Evolutionary conservation across 192 early-diverging fungal genomes (phyloP).

Genomic region (Podila verticillata): DNA sequence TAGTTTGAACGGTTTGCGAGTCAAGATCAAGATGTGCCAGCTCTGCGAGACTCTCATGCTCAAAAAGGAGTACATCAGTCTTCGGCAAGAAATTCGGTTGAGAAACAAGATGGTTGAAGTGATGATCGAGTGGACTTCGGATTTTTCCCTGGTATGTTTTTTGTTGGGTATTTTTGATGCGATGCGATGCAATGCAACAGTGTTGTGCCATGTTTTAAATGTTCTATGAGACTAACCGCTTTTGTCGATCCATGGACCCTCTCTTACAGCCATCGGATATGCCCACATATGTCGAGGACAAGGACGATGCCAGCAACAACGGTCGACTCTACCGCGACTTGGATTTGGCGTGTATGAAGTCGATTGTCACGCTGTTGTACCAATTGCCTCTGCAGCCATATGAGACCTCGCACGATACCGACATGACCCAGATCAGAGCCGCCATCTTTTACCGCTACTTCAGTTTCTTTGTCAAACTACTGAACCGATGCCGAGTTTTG

Average conservation of each 20-base stretch:
- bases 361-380: conserved; percentile 72
- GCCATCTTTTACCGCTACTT: conserved; percentile 78
- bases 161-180: not conserved
- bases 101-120: conserved; percentile 77
- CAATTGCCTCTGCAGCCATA: conserved; percentile 78
- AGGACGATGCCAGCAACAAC: conserved; percentile 54
- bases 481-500: conserved; percentile 72
- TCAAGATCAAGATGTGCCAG: conserved; percentile 82
- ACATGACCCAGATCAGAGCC: conserved; percentile 69
- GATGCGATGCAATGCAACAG: not conserved
- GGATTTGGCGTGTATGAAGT: conserved; percentile 82
- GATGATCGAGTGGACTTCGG: conserved; percentile 83
- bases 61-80: conserved; percentile 77
- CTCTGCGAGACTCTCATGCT: conserved; percentile 76
- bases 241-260: too few species aligned
- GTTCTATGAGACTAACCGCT: too few species aligned
- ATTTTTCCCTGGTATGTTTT: conserved; percentile 65
- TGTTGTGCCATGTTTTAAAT: too few species aligned
- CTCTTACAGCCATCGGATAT: conserved; percentile 41
- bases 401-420: conserved; percentile 65
- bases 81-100: conserved; percentile 78
- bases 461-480: conserved; percentile 78
- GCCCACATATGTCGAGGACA: conserved; percentile 37
- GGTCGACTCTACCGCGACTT: conserved; percentile 78
- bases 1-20: conserved; percentile 64